Percentiles rank a stretch among this genome's conserved stretches.
Evolutionary conservation across 768 basidiomycete genomes (phyloP).

Genomic region (Tricholoma saponaceum): DNA sequence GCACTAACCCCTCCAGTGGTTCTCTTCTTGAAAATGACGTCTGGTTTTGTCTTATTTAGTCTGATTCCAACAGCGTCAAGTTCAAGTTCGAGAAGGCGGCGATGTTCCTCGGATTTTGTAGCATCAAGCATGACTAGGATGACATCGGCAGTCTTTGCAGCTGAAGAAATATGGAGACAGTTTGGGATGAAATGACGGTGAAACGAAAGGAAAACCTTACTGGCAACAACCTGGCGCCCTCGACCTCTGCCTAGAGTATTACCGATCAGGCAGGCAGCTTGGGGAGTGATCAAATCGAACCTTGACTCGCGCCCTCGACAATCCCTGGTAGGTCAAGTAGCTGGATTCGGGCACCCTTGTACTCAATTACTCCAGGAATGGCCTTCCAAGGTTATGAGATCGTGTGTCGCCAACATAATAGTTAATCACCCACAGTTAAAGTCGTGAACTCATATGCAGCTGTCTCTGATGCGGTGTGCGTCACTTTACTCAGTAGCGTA

Average conservation of each 20-base stretch:
- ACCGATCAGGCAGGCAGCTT: background rate
- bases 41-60: conserved; percentile 85
- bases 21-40: conserved; percentile 92
- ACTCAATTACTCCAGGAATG: conserved; percentile 96
- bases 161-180: conserved; percentile 23
- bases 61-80: conserved; percentile 96
- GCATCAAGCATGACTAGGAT: conserved; percentile 93
- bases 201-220: conserved; percentile 30
- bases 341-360: conserved; percentile 90
- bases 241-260: conserved; percentile 67
- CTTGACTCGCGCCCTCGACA: conserved; percentile 88
- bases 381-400: conserved; percentile 45
- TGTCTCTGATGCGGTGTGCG: conserved; percentile 82
- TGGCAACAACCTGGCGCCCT: conserved; percentile 95
- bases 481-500: conserved; percentile 87
- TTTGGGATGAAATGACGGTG: conserved; percentile 4
- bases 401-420: background rate
- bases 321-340: conserved; percentile 95
- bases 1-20: conserved; percentile 83
- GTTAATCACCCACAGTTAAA: conserved; percentile 53
- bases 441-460: conserved; percentile 98
- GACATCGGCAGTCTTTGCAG: conserved; percentile 88
- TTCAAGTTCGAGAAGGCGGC: conserved; percentile 83
- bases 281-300: conserved; percentile 17
- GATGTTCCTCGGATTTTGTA: conserved; percentile 91